Base-by-base conservation (phyloP, 305 asterid genomes). In the Solanum aculeatissimum region DNA sequence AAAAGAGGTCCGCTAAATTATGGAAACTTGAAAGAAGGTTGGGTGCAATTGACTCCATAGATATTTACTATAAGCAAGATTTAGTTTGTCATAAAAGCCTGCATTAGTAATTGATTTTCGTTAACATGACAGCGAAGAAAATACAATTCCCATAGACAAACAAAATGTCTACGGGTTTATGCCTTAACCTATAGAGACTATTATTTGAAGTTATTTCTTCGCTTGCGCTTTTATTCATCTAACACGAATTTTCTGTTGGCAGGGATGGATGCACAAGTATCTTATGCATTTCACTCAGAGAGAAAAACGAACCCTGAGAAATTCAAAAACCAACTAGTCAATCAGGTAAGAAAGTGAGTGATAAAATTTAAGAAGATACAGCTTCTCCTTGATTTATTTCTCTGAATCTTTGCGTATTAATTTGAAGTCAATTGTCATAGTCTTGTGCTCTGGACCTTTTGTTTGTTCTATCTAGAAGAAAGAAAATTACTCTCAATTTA, bases 201-300 rank as follows among this genome's bases (percentile, higher is more conserved):
- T 78, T 66, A 78, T 3, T 14, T 78, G 68, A 78, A 53, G 83
- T 54, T 53, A 29, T 78, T 53, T 78, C 49, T 78, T 78, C 32
- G 51, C 49, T 32, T 53, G 68, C 53, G 12, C 83, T 53, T 25
- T 53, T 38, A 32, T 29, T 78, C 83, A 11, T 53, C 82, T 78
- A 78, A 78, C 68, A 19, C 2, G 9, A 35, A 21, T 53, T 69
- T n/a, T 74, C 81, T 70, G 70, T 53, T 68, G 29, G n/a, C 91
- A 96, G 99, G 99, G 79, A 95, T 96, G 98, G 99, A 96, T 87
- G 99, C 98, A 4, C 99, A 96, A 87, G 98, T 95, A 75, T 96
- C 99, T 42, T 95, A 95, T 83, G 98, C 98, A 42, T 96, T 96
- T 89, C 99, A 96, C 92, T 84, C 97, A 7, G 97, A 96, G 86